Evolutionary conservation across 2,329 filamentous ascomycete species (phyloP).

Genomic region (Ophiostoma montium): DNA sequence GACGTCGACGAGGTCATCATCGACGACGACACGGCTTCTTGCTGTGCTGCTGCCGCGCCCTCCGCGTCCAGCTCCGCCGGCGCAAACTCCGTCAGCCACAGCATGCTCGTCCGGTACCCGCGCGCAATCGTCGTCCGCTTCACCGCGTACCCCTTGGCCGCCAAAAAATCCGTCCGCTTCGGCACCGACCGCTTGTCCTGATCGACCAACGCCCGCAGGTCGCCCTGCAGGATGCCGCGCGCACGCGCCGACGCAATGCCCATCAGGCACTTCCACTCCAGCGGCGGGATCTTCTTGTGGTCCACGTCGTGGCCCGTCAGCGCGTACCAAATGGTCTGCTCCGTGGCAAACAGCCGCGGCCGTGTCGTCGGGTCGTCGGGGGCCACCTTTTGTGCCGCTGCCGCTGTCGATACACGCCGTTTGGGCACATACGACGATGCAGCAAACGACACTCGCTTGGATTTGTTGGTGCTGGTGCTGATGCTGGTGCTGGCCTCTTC

Average conservation of each 20-base stretch:
- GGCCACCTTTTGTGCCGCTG: not conserved
- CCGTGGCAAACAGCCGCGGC: conserved; percentile 32
- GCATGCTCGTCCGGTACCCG: conserved; percentile 47
- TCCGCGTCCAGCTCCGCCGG: conserved; percentile 28
- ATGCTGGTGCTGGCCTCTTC: not conserved
- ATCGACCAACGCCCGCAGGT: conserved; percentile 40
- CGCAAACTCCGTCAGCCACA: conserved; percentile 44
- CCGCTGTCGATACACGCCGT: not conserved
- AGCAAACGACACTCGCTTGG: not conserved
- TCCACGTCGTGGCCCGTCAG: conserved; percentile 46
- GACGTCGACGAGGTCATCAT: not conserved
- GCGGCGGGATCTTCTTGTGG: conserved; percentile 40
- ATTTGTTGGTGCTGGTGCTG: not conserved
- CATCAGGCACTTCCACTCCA: conserved; percentile 44
- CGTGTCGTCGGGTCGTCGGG: conserved; percentile 11
- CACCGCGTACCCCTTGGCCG: conserved; percentile 46
- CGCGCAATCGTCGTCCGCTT: conserved; percentile 45
- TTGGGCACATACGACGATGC: not conserved
- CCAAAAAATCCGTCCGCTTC: conserved; percentile 43
- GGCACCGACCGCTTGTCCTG: conserved; percentile 52
- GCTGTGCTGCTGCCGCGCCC: not conserved
- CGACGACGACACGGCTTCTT: not conserved
- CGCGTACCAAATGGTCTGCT: conserved; percentile 44
- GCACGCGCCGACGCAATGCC: conserved; percentile 41
- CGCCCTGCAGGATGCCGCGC: conserved; percentile 45